Evolutionary conservation across 768 basidiomycete genomes (phyloP).

Genomic region (Tylopilus sp.): DNA sequence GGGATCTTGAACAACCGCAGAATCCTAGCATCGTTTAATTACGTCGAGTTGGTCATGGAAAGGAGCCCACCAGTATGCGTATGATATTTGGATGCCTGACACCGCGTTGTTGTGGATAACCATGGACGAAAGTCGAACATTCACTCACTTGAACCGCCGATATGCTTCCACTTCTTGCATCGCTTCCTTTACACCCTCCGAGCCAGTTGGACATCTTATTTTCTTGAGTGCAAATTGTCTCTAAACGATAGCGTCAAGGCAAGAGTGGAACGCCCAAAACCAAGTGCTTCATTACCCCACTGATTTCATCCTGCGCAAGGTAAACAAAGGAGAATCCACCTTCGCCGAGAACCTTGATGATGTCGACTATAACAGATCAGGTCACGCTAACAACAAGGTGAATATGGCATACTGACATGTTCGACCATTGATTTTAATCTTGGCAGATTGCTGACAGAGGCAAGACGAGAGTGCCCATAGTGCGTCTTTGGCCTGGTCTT

Average conservation of each 20-base stretch:
- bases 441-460: slow-evolving; percentile 76
- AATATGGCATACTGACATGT: slow-evolving; percentile 63
- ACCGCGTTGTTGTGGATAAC: neutral
- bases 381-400: neutral
- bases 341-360: slow-evolving; percentile 91
- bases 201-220: slow-evolving; percentile 87
- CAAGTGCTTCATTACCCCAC: slow-evolving; percentile 61
- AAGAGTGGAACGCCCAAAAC: neutral
- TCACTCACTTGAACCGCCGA: slow-evolving; percentile 82
- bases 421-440: slow-evolving; percentile 93
- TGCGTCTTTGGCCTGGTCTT: slow-evolving; percentile 78
- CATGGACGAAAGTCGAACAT: neutral
- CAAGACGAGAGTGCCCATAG: slow-evolving; percentile 80
- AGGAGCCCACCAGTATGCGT: slow-evolving; percentile 66
- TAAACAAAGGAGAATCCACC: slow-evolving; percentile 95
- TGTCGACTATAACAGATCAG: slow-evolving; percentile 56
- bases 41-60: neutral
- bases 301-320: slow-evolving; percentile 80
- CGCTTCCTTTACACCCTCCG: slow-evolving; percentile 84
- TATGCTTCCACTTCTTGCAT: slow-evolving; percentile 93
- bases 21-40: slow-evolving; percentile 54
- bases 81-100: slow-evolving; percentile 94
- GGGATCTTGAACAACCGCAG: slow-evolving; percentile 91
- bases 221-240: slow-evolving; percentile 96
- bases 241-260: slow-evolving; percentile 32